phyloP scores from a whole-genome alignment of 2,329 filamentous ascomycete genomes.

The Epicoccum nigrum region DNA sequence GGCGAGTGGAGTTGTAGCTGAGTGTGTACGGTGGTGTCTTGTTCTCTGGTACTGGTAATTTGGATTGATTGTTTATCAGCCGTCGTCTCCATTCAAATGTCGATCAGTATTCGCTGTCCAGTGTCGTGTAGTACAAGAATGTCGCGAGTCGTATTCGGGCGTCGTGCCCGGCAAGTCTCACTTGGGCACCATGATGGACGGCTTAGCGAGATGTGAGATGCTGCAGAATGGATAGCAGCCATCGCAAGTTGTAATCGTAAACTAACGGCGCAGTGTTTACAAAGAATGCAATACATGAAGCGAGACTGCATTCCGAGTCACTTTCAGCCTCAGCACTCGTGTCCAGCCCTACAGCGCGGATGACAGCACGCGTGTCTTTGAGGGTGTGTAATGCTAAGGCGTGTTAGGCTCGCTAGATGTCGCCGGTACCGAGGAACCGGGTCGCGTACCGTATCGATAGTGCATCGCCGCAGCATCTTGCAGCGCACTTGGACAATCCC shows the following conservation, averaged over 20 bases:
- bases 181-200: slow-evolving; percentile 49
- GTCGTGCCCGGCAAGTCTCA: too few relatives aligned
- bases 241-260: too few relatives aligned
- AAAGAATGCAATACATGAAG: too few relatives aligned
- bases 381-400: slow-evolving; percentile 11
- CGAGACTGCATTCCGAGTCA: not conserved
- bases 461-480: slow-evolving; percentile 6
- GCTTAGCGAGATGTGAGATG: not conserved
- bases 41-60: too few relatives aligned
- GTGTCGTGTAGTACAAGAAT: slow-evolving; percentile 55
- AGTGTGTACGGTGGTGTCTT: too few relatives aligned
- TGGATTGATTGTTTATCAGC: too few relatives aligned
- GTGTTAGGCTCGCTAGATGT: not conserved
- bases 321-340: not conserved
- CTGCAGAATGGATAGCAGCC: too few relatives aligned
- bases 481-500: slow-evolving; percentile 6
- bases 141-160: slow-evolving; percentile 48
- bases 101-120: slow-evolving; percentile 47
- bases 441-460: slow-evolving; percentile 13
- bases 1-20: not conserved
- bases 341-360: not conserved
- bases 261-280: not conserved
- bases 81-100: slow-evolving; percentile 53
- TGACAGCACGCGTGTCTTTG: slow-evolving; percentile 1
- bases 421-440: slow-evolving; percentile 11